phyloP scores from a whole-genome alignment of 2,329 filamentous ascomycete genomes.

The Aspergillus japonicus region DNA sequence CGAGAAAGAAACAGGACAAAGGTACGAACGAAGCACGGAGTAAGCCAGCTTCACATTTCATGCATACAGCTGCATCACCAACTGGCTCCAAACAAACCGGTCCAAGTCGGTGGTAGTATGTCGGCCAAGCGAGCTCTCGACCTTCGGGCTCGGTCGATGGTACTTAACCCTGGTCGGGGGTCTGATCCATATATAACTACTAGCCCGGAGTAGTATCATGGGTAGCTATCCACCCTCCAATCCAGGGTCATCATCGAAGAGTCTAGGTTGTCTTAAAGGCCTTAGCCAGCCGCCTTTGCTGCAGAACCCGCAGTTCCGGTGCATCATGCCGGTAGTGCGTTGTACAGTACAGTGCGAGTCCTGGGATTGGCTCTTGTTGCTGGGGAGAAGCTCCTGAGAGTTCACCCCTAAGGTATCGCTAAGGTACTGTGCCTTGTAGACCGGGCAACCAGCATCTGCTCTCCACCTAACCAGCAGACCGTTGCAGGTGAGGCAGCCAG shows the following conservation, averaged over 20 bases:
- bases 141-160: not conserved
- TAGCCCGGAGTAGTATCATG: not conserved
- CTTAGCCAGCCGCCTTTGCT: slow-evolving; percentile 9
- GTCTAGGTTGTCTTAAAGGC: slow-evolving; percentile 8
- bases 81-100: slow-evolving; percentile 24
- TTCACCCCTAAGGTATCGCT: not conserved
- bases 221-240: not conserved
- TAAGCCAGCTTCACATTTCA: not conserved
- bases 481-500: slow-evolving; percentile 25
- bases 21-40: slow-evolving; percentile 8
- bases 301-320: slow-evolving; percentile 13
- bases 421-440: slow-evolving; percentile 10
- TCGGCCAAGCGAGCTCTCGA: not conserved
- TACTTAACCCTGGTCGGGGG: not conserved
- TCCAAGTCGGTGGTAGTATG: slow-evolving; percentile 15
- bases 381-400: not conserved
- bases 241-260: not conserved
- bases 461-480: slow-evolving; percentile 12
- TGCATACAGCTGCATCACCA: slow-evolving; percentile 15
- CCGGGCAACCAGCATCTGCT: slow-evolving; percentile 8
- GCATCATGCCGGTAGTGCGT: slow-evolving; percentile 9
- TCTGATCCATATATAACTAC: not conserved
- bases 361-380: slow-evolving; percentile 2
- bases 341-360: slow-evolving; percentile 5
- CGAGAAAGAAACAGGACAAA: slow-evolving; percentile 7